A percentile compares a stretch with the other conserved stretches of the same genome.
phyloP scores from a whole-genome alignment of 257 asterid species.

The Solanum commersonii region DNA sequence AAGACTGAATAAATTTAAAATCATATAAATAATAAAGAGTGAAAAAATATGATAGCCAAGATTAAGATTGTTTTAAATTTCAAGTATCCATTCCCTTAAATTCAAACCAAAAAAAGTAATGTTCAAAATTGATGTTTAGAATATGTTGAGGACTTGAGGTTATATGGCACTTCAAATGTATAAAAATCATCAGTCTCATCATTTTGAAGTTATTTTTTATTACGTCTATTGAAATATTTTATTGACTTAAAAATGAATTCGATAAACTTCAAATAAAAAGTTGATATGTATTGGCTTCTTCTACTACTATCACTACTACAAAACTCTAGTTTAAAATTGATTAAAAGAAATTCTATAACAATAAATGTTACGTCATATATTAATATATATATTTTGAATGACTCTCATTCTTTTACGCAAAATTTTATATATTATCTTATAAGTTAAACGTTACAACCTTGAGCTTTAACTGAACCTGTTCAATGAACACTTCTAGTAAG shows the following conservation, averaged over 20 bases:
- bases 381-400: too few relatives aligned
- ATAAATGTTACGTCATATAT: too few relatives aligned
- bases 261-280: too few relatives aligned
- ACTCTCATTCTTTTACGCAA: background rate
- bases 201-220: background rate
- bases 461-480: background rate
- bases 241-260: too few relatives aligned
- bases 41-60: background rate
- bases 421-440: too few relatives aligned
- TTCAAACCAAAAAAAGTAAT: background rate
- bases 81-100: background rate
- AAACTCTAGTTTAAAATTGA: too few relatives aligned
- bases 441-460: background rate
- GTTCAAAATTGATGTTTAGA: background rate
- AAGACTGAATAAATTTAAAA: too few relatives aligned
- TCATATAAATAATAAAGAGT: background rate
- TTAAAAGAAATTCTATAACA: too few relatives aligned
- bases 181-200: background rate
- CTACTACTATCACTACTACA: background rate
- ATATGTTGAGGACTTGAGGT: background rate
- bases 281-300: background rate
- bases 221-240: too few relatives aligned
- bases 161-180: background rate
- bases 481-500: background rate
- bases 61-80: background rate